These are phyloP conservation scores for Mycena amicta DNA, from an alignment of 768 basidiomycete genomes.

Conservation along the genomic window DNA sequence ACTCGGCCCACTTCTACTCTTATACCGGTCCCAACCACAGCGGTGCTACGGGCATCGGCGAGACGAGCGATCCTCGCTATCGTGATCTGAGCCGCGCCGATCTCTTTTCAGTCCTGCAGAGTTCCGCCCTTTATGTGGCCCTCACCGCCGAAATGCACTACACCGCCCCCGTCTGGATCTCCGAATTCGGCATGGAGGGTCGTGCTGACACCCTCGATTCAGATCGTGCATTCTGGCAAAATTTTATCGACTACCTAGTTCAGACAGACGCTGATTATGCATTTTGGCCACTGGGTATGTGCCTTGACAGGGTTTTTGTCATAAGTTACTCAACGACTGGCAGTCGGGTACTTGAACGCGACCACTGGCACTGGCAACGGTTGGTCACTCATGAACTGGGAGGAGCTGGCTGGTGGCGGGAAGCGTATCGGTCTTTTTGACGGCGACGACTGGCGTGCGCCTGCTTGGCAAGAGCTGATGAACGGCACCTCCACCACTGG, in stretches of 20 bases:
- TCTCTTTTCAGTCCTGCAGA: conserved; percentile 8
- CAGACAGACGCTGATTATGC: conserved; percentile 16
- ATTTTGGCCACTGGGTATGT: conserved; percentile 16
- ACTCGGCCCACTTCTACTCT: conserved; percentile 21
- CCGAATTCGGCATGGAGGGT: conserved; percentile 15
- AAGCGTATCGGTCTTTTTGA: conserved; percentile 11
- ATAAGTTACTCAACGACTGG: background rate
- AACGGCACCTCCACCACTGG: background rate
- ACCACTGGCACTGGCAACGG: conserved; percentile 13
- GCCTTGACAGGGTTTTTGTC: background rate
- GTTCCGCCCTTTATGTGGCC: conserved; percentile 16
- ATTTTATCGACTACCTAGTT: conserved; percentile 18
- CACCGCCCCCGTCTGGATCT: conserved; percentile 22
- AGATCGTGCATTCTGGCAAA: conserved; percentile 10
- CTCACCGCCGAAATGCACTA: conserved; percentile 15
- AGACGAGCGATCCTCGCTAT: conserved; percentile 19
- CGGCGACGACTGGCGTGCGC: conserved; percentile 18
- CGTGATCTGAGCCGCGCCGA: conserved; percentile 12
- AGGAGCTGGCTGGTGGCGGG: background rate
- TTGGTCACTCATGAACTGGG: conserved; percentile 22
- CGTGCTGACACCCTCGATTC: background rate
- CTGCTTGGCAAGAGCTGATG: conserved; percentile 10
- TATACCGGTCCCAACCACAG: conserved; percentile 23
- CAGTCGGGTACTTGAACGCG: conserved; percentile 13
- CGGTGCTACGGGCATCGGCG: conserved; percentile 19